Evolutionary conservation across 1,284 basidiomycete genomes (phyloP), one percentile per base, ranked within the genome.

Genomic region (Thecaphora frezii): DNA sequence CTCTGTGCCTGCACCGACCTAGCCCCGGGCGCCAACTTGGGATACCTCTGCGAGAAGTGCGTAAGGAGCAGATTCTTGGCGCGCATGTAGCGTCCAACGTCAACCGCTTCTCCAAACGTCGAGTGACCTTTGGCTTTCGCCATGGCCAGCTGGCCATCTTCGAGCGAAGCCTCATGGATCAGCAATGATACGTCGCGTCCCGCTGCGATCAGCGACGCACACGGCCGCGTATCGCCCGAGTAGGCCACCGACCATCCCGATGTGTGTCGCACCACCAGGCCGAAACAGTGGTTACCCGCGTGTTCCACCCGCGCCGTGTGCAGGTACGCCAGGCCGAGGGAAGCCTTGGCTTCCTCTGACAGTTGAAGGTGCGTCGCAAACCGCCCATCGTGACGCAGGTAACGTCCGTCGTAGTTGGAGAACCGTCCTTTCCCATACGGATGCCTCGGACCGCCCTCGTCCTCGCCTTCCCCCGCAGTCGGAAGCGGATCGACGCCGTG

Each of bases 21-120:
- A 39, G 54, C 51, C 24, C 43, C 82, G 40, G 84, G 83, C 1
- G 90, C 89, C 72, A 93, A 83, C 73, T 90, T 92, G 14, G 93
- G 92, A 79, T 96, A 96, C 13, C 93, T 86, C 51, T 91, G 90
- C 13, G 92, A 96, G 80, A 97, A 97, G 79, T 97, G 93, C 2
- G 93, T 97, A 23, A 97, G 84, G 33, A 97, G 84, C 23, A 91
- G 83, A 66, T 91, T 87, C 53, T 86, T 81, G 0, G 91, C 92
- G 8, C 84, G 82, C 91, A 94, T 93, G 44, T 61, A 39, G n/a
- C 51, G 49, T 2, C 87, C 93, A 24, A 92, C 83, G 18, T 86
- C 84, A 39, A 96, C 85, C 0, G 93, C 93, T 76, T 96, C 89
- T 1, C 89, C 87, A 59, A 92, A 86, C 0, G 93, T 97, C 63